phyloP scores from a whole-genome alignment of 75 land plant genomes.

The Cunninghamia lanceolata region DNA sequence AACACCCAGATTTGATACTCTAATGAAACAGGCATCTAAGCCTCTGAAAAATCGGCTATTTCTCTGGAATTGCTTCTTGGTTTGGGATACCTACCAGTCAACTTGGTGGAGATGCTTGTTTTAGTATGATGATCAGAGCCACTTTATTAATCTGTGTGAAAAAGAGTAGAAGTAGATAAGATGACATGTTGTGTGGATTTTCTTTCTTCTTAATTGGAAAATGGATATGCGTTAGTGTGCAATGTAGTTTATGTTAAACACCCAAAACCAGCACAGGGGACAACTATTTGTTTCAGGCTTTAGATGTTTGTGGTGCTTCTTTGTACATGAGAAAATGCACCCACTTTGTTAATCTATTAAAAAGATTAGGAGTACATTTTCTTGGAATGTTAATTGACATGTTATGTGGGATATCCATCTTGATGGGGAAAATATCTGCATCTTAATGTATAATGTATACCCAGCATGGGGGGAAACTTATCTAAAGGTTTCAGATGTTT shows the following conservation, averaged over 20 bases:
- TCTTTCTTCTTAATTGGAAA: not conserved
- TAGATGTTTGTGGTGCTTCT: too few species aligned
- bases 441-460: too few species aligned
- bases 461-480: too few species aligned
- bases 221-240: not conserved
- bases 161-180: not conserved
- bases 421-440: too few species aligned
- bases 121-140: not conserved
- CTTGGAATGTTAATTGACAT: too few species aligned
- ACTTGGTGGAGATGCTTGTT: not conserved
- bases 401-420: too few species aligned
- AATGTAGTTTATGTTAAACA: not conserved
- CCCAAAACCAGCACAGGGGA: too few species aligned
- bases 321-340: too few species aligned
- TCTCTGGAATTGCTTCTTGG: not conserved
- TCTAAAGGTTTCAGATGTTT: too few species aligned
- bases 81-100: not conserved
- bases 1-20: not conserved
- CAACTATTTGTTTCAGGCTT: too few species aligned
- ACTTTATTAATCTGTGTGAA: not conserved
- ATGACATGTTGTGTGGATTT: not conserved
- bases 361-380: too few species aligned
- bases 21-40: not conserved
- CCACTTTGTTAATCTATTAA: too few species aligned
- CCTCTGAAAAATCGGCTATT: not conserved